Base-by-base conservation (phyloP, 2,329 filamentous ascomycete species). In the Botrytis cinerea region DNA sequence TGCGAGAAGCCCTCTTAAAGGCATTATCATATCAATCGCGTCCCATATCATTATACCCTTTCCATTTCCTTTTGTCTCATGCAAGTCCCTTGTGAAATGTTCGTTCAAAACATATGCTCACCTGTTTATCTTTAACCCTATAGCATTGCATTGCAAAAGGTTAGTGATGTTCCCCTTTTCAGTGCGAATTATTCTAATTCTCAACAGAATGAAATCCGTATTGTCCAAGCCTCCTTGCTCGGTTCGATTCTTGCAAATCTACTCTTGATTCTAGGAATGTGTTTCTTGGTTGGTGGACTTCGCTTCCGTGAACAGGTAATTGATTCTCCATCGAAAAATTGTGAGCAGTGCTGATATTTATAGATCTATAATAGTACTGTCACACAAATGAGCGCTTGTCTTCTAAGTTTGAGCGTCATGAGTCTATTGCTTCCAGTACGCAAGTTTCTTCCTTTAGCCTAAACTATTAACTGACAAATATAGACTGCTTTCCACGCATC, bases 371-470 rank as follows among this genome's bases (percentile, higher is more conserved):
- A 97, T 84, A 96, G 91, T 83, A 97, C 93, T 35, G 93, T 97
- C 74, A 97, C 94, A 0, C 94, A 98, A 82, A 97, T 97, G 93
- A 97, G 94, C 81, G 95, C 95, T 70, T 97, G 94, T 84, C 86
- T 98, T 78, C 88, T 98, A 78, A 97, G 93, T 85, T 83, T 97
- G 82, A 95, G 93, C 80, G 95, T 97, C 75, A 95, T 93, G 83
- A 97, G 94, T 84, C 86, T 97, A 35, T 87, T 97, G 40, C 84
- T 98, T 20, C 94, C 95, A 1, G 91, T 92, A 83, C 78, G 88
- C 83, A 22, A 7, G 54, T 14, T 16, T n/a, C 38, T 38, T 43
- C 46, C 9, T 10, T 25, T 28, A 12, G 35, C 25, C 14, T 32
- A 25, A 8, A 45, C 25, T 20, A 5, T 10, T 4, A 59, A 60